Percentiles rank a stretch among this genome's conserved stretches.
phyloP scores from a whole-genome alignment of 192 early-diverging fungal species.

The Globomyces pollinis-pini region DNA sequence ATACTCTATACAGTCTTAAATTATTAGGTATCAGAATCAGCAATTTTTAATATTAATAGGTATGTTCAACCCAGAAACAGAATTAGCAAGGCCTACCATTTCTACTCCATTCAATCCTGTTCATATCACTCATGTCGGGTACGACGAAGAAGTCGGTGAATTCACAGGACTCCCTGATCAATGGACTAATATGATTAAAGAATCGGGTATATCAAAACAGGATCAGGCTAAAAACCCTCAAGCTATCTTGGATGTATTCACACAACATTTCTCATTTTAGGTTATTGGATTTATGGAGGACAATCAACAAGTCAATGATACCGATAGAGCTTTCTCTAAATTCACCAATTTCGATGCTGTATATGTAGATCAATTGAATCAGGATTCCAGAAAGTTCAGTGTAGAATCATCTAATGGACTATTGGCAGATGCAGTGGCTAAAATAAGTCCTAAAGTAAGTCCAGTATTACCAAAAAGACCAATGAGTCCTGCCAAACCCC shows the following conservation, averaged over 20 bases:
- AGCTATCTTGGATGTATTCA: constrained; percentile 46
- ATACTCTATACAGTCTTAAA: too few relatives aligned
- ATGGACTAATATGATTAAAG: constrained; percentile 85
- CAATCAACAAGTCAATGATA: constrained; percentile 2
- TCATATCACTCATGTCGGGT: constrained; percentile 97
- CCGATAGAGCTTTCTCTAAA: constrained; percentile 23
- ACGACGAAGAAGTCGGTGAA: constrained; percentile 92
- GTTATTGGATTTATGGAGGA: constrained; percentile 34
- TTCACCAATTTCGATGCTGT: constrained; percentile 28
- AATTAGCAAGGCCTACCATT: constrained; percentile 48
- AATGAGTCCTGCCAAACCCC: not conserved
- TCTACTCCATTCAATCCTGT: constrained; percentile 93
- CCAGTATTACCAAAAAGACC: not conserved
- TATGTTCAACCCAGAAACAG: not conserved
- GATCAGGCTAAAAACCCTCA: constrained; percentile 91
- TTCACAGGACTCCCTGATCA: constrained; percentile 79
- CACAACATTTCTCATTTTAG: too few relatives aligned
- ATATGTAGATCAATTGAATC: constrained; percentile 14
- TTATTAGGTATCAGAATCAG: too few relatives aligned
- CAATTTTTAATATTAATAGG: not conserved
- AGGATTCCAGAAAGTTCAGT: constrained; percentile 2
- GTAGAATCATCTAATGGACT: not conserved
- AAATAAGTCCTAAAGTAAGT: too few relatives aligned
- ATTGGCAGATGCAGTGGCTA: not conserved
- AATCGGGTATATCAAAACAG: constrained; percentile 89